Evolutionary conservation across 2,329 filamentous ascomycete species (phyloP), one percentile per base, ranked within the genome.

Genomic region (Neopestalotiopsis sp.): DNA sequence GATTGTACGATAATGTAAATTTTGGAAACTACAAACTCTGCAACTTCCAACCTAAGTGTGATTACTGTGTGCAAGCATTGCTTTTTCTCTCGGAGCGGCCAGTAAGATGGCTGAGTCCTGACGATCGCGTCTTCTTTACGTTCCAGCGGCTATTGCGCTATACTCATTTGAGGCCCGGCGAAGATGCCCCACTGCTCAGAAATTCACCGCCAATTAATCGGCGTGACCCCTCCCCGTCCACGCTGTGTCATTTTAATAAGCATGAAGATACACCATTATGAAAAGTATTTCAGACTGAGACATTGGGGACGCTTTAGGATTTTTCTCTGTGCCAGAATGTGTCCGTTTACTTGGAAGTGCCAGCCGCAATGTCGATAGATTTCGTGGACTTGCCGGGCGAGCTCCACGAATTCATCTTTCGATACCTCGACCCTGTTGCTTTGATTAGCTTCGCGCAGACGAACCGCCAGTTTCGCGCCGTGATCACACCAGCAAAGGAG

Each of bases 401-500:
- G 59, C 34, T 71, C 28, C 68, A 68, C 24, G 42, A 66, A n/a
- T 17, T 67, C n/a, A 69, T 72, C 56, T 71, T 72, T 32, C 60
- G 61, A 10, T 49, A 57, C 5, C 69, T 72, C 3, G 69, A 71
- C 57, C 69, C 71, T 3, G 65, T 70, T 34, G 68, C 45, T 13
- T 66, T 72, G 14, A 64, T 71, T 17, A 64, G 62, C 4, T 60
- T 68, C 2, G 71, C 66, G 28, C 69, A 71, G 34, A 56, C 66
- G 10, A 63, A 56, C 40, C 38, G n/a, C 2, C 38, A 45, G 10
- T 69, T 71, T 34, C 67, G 66, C 28, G 59, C 30, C 3, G 61
- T 67, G 59, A 71, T 72, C 66, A 40, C 28, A 4, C 69, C 68
- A 30, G 30, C 45, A 1, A 60, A 66, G 2, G 58, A 34, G 9